Evolutionary conservation across 371 early-diverging fungal species (phyloP).

Genomic region (Mortierella sp.): DNA sequence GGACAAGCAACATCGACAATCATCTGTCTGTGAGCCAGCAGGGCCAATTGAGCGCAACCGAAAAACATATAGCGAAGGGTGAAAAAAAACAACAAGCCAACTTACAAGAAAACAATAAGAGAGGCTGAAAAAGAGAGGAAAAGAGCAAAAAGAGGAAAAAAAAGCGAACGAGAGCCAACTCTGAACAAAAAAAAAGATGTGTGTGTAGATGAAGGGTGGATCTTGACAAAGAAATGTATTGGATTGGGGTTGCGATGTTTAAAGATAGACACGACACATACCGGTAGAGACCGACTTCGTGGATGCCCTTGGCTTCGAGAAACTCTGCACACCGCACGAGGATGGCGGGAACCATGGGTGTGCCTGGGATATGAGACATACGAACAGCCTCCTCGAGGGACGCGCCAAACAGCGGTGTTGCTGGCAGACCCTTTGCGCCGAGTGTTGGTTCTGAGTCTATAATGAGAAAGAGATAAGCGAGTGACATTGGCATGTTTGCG

Average conservation of each 20-base stretch:
- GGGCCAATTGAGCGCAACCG: neutral
- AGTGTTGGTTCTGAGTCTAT: slow-evolving; percentile 53
- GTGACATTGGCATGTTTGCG: neutral
- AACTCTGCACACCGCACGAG: slow-evolving; percentile 47
- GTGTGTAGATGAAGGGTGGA: too few species aligned
- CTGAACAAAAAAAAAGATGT: neutral
- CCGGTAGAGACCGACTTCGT: slow-evolving; percentile 54
- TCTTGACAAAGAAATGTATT: neutral
- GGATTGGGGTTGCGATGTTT: slow-evolving; percentile 1
- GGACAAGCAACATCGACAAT: slow-evolving; percentile 8
- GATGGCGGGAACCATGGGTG: slow-evolving; percentile 51
- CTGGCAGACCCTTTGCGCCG: slow-evolving; percentile 22
- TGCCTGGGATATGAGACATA: slow-evolving; percentile 44
- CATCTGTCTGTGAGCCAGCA: slow-evolving; percentile 8
- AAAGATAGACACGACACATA: slow-evolving; percentile 16
- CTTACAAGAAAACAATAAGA: neutral
- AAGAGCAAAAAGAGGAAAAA: slow-evolving; percentile 1
- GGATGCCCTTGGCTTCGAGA: slow-evolving; percentile 44
- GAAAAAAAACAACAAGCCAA: neutral
- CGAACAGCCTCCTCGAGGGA: slow-evolving; percentile 52
- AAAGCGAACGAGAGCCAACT: neutral
- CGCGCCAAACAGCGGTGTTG: slow-evolving; percentile 47
- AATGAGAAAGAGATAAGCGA: neutral
- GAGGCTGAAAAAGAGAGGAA: neutral
- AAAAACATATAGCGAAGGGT: neutral